Base-by-base conservation (phyloP, 176 grass and related monocot genomes). In the Alopecurus myosuroides region DNA sequence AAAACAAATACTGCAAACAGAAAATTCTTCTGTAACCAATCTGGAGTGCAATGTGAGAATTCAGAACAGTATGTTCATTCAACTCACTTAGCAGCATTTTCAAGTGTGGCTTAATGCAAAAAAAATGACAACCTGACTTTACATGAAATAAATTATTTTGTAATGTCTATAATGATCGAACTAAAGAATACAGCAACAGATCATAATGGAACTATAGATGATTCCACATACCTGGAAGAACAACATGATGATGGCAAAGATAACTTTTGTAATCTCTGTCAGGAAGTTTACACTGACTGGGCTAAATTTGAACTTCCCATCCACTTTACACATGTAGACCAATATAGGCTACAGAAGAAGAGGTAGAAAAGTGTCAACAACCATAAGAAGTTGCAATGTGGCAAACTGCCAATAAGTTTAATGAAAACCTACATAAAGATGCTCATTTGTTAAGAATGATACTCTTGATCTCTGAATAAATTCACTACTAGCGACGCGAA, bases 281-380 rank as follows among this genome's bases (percentile, higher is more conserved):
- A 95, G 91, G 90, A 98, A 95, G 85, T 98, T 98, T 72, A 98
- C 95, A 29, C 95, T 95, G 70, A 98, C 81, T 45, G 95, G 95
- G 87, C 95, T 98, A 90, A 95, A 98, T 80, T 98, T 94, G 81
- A 98, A 98, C 62, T 89, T 95, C 23, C 95, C 95, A 79, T 98
- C 91, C 82, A 91, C 91, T 85, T 98, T 98, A 57, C 85, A 98
- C 83, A 95, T 92, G 85, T 98, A 95, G 14, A 98, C 93, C 63
- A 98, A 83, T 83, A 98, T 98, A 48, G 95, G 93, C 95, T 98
- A 74, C 44, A 93, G 40, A 77, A 89, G 84, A 61, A 57, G 73
- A 77, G 45, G 53, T 44, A 63, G 72, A 67, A 81, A 70, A 52
- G 9, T 78, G 65, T 86, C 76, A 79, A 49, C 36, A 49, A 79